Conservation (phyloP, 208 protist genomes). For the Herpetomonas samuelpessoai region DNA sequence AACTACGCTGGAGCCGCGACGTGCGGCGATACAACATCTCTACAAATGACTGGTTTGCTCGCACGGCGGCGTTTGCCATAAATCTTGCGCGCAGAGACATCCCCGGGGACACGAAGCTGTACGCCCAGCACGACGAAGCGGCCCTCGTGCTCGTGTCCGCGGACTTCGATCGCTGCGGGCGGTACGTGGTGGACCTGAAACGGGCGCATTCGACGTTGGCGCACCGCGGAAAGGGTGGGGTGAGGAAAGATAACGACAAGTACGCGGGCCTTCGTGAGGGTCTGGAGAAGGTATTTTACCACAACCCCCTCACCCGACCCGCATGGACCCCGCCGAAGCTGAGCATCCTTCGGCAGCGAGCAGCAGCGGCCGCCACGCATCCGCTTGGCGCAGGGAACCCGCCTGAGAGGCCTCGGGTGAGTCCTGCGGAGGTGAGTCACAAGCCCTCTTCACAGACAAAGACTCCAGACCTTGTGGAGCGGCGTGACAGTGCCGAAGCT, state of each 20-base stretch:
- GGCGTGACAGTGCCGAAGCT: neutral
- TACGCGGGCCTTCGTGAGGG: neutral
- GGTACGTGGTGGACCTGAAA: conserved; percentile 32
- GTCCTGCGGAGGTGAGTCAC: no score
- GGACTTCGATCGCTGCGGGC: conserved; percentile 28
- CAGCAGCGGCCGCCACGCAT: no score
- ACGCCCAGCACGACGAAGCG: conserved; percentile 6
- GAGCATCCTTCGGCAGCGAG: neutral
- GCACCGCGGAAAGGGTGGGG: neutral
- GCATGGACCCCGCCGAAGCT: neutral
- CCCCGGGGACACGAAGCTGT: conserved; percentile 13
- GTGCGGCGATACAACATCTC: conserved; percentile 70
- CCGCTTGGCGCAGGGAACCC: neutral
- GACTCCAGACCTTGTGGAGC: neutral
- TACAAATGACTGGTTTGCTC: conserved; percentile 45
- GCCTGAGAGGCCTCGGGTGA: no score
- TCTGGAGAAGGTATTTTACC: neutral
- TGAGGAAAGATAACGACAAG: neutral
- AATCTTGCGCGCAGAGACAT: conserved; percentile 54
- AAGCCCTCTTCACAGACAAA: no score
- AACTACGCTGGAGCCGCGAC: conserved; percentile 67
- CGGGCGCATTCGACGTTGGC: conserved; percentile 9
- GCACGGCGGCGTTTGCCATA: conserved; percentile 58
- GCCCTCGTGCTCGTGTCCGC: conserved; percentile 33
- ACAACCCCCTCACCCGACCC: neutral